Evolutionary conservation across 345 rosid genomes (phyloP).

Genomic region (Theobroma cacao): DNA sequence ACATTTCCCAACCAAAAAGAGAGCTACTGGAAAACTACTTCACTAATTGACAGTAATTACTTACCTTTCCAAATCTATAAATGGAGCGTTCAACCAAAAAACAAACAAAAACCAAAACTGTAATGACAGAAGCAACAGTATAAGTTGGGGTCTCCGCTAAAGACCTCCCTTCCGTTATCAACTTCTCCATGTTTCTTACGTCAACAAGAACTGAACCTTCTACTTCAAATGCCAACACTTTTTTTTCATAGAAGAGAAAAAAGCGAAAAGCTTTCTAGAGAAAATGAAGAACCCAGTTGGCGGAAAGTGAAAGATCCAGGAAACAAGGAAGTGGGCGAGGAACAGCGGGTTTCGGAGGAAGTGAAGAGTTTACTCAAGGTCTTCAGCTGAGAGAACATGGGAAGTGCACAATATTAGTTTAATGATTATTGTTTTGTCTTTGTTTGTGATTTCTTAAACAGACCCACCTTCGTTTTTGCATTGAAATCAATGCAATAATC

Average conservation of each 20-base stretch:
- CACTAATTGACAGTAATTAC: not conserved
- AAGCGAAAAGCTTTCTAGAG: slow-evolving; percentile 7
- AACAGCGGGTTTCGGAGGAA: not conserved
- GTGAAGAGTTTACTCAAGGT: not conserved
- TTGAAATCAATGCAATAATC: not conserved
- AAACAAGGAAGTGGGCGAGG: slow-evolving; percentile 25
- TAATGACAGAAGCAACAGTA: slow-evolving; percentile 78
- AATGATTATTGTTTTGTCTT: not conserved
- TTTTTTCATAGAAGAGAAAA: not conserved
- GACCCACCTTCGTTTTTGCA: slow-evolving; percentile 6
- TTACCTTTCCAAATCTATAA: slow-evolving; percentile 85
- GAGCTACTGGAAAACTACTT: not conserved
- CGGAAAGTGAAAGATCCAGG: slow-evolving; percentile 29
- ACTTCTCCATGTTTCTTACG: slow-evolving; percentile 36
- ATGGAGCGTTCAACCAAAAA: slow-evolving; percentile 72
- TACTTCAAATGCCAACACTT: not conserved
- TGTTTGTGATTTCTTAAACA: not conserved
- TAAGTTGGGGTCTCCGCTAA: slow-evolving; percentile 92
- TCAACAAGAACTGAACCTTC: not conserved
- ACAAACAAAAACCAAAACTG: slow-evolving; percentile 74
- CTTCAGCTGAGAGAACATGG: slow-evolving; percentile 16
- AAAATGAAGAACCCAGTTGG: slow-evolving; percentile 15
- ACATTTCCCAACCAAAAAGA: not conserved
- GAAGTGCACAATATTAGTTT: slow-evolving; percentile 3
- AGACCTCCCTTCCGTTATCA: slow-evolving; percentile 62